Evolutionary conservation across 2,329 filamentous ascomycete genomes (phyloP).

Genomic region (Akanthomyces dipterigenus): DNA sequence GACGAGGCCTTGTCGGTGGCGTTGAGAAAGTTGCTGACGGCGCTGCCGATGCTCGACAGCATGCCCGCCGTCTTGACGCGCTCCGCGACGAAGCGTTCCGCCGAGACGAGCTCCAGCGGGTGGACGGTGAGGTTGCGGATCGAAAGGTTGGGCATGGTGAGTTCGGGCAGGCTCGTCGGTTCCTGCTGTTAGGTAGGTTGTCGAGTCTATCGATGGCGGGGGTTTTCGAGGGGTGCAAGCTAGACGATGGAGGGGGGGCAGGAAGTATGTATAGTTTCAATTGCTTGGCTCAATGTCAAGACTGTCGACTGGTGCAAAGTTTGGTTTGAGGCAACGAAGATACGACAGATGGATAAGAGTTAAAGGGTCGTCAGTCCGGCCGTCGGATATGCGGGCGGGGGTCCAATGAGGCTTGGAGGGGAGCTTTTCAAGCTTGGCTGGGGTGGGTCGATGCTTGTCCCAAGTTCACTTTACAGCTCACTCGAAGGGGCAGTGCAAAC

Average conservation of each 20-base stretch:
- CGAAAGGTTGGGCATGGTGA: constrained; percentile 49
- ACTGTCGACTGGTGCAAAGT: not conserved
- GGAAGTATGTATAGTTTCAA: not conserved
- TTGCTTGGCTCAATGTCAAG: not conserved
- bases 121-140: constrained; percentile 77
- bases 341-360: not conserved
- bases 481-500: constrained; percentile 3
- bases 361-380: not conserved
- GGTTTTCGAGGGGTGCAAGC: too few species aligned
- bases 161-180: not conserved
- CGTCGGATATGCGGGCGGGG: not conserved
- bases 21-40: constrained; percentile 38
- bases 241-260: too few species aligned
- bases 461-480: not conserved
- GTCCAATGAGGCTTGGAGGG: not conserved
- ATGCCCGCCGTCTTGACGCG: constrained; percentile 36
- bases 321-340: not conserved
- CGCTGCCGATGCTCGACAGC: constrained; percentile 38
- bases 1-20: constrained; percentile 28
- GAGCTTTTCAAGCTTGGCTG: not conserved
- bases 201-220: too few species aligned
- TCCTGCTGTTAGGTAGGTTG: not conserved
- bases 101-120: constrained; percentile 61
- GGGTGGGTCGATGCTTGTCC: not conserved
- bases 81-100: constrained; percentile 64